phyloP scores from a whole-genome alignment of 2,329 filamentous ascomycete genomes.

The Penicillium sp. region DNA sequence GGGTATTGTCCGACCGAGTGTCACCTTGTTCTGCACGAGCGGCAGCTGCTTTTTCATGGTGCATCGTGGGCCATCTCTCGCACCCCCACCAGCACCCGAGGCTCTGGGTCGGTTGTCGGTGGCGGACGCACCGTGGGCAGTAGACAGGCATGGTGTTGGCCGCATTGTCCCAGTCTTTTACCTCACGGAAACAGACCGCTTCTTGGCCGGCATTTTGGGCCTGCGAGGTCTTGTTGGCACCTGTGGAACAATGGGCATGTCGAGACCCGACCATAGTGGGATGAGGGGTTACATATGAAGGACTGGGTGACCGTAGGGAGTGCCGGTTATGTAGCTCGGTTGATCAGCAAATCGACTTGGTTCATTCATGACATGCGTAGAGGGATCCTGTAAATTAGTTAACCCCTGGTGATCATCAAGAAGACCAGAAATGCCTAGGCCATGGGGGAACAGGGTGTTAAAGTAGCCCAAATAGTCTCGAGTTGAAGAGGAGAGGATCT shows the following conservation, averaged over 20 bases:
- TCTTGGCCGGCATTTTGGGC: background rate
- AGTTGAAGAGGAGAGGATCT: constrained; percentile 3
- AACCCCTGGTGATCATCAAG: background rate
- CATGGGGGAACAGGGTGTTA: too few species aligned
- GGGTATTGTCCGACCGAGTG: background rate
- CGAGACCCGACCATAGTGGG: background rate
- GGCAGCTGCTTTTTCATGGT: background rate
- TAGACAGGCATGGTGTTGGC: background rate
- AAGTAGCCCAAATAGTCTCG: background rate
- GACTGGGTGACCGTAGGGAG: too few species aligned
- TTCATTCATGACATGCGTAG: background rate
- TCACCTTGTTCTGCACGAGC: constrained; percentile 2
- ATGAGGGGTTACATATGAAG: too few species aligned
- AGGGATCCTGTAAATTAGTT: background rate
- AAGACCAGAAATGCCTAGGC: background rate
- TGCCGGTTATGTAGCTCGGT: background rate
- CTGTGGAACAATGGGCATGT: background rate
- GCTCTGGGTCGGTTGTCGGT: constrained; percentile 8
- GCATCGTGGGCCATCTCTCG: background rate
- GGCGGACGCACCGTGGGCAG: constrained; percentile 2
- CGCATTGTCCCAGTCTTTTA: background rate
- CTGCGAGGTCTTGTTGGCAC: constrained; percentile 4
- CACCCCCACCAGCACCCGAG: constrained; percentile 11
- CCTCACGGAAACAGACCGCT: constrained; percentile 14
- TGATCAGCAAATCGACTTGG: background rate